phyloP scores from a whole-genome alignment of 176 grass and related monocot species.

The Tillandsia leiboldiana region DNA sequence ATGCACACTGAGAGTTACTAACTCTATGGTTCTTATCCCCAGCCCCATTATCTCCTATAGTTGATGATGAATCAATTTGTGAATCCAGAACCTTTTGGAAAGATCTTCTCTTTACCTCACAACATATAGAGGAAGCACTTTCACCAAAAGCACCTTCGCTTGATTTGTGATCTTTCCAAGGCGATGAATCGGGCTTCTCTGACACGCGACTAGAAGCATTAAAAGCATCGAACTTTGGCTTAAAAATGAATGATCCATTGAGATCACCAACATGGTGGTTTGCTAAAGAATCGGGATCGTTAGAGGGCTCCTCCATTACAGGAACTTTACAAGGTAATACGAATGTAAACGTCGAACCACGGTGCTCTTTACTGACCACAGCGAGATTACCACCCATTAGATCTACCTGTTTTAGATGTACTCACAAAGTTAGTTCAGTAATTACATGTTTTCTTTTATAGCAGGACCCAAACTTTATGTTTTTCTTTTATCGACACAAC shows the following conservation, averaged over 20 bases:
- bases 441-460: background rate
- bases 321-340: conserved; percentile 68
- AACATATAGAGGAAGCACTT: conserved; percentile 11
- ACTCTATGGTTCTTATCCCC: conserved; percentile 8
- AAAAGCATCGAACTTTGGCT: conserved; percentile 38
- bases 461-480: too few species aligned
- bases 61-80: conserved; percentile 22
- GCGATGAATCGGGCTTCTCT: conserved; percentile 18
- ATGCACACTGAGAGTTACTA: conserved; percentile 40
- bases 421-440: conserved; percentile 13
- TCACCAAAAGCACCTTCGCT: conserved; percentile 17
- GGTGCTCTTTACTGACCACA: conserved; percentile 65
- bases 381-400: conserved; percentile 72
- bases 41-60: conserved; percentile 27
- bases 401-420: conserved; percentile 53
- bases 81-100: conserved; percentile 38
- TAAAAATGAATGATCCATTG: conserved; percentile 73
- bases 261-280: conserved; percentile 29
- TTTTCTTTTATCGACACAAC: background rate
- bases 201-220: conserved; percentile 17
- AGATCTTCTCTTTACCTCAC: conserved; percentile 24
- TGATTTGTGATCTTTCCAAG: conserved; percentile 29
- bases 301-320: conserved; percentile 49
- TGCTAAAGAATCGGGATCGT: conserved; percentile 32
- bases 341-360: conserved; percentile 84